Evolutionary conservation across 1,139 yeast species (phyloP), one percentile per base, ranked within the genome.

Genomic region (Geotrichum aggregatum): DNA sequence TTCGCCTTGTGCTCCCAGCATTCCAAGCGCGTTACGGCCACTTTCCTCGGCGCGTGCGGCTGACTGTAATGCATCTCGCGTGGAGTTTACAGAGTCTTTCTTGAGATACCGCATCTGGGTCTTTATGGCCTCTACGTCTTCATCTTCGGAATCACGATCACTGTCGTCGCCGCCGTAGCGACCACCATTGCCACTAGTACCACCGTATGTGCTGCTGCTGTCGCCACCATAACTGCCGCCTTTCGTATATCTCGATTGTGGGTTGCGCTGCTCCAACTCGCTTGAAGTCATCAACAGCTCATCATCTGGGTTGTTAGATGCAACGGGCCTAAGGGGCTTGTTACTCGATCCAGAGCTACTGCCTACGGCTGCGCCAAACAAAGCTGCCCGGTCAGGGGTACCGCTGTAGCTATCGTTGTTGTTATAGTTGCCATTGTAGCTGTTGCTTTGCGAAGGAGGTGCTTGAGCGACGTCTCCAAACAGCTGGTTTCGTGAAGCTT

Each of bases 31-130:
- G 66, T 91, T 88, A 50, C 88, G 78, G 24, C 96, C 98, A 7
- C 91, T 80, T 52, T 85, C 86, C 67, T 91, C 97, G 0, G 98
- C 97, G 62, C 88, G 94, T 59, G 85, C 85, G 1, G 96, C 95
- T 82, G 87, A 82, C 61, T 85, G 78, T 56, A 92, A 72, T 0
- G 96, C 89, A 62, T 89, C 89, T 63, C 95, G 77, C 0, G 98
- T 86, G 47, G 89, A 82, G 8, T 87, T 84, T 16, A 89, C 82
- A 1, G 96, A 84, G 63, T 88, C 94, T 63, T 88, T 94, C 67
- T 91, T 91, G 45, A 88, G 83, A 65, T 85, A 89, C 56, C 88
- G 76, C 58, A 87, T 85, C 62, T 91, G 91, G 60, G 85, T 86
- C 66, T 87, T 88, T 61, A 92, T 80, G 44, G 83, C 88, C 64